Evolutionary conservation across 805 yeast species (phyloP), one percentile per base, ranked within the genome.

Genomic region (Metschnikowia arizonensis): DNA sequence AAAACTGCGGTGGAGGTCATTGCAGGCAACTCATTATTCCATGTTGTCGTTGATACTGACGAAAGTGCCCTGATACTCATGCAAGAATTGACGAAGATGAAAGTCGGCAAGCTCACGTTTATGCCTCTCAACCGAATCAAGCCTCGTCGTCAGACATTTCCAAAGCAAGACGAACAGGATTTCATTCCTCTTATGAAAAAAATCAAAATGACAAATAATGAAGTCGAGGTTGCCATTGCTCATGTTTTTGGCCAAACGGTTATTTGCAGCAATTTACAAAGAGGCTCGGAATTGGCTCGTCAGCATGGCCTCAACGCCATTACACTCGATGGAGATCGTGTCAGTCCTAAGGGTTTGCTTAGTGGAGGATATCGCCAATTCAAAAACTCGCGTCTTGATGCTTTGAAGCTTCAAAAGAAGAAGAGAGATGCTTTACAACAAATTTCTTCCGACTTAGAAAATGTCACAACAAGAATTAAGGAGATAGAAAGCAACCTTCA

Each of bases 281-380:
- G 74, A 25, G 95, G 95, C 3, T 72, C 82, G 2, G 83, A 81
- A 53, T 66, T 85, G 24, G 82, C 96, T 0, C 77, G 77, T 38
- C 63, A 68, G 8, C 77, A 72, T 60, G 77, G 78, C 25, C 65
- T 90, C 19, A 82, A 78, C 54, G 86, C 96, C 0, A 85, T 93
- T 12, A 93, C 99, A 0, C 67, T 91, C 14, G 95, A 88, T 62
- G 99, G 99, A 54, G 98, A 93, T 60, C 73, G 88, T 52, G 88
- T 88, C 40, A 95, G 88, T 55, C 81, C 79, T 38, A 79, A 74
- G 52, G 99, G 99, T 63, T 85, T 85, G 1, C 63, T 93, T 36
- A 81, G 88, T 19, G 98, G 98, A 64, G 98, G 98, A 40, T 88
- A 77, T 56, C 77, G 86, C 53, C 93, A 87, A 55, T 77, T 73